A percentile compares a stretch with the other conserved stretches of the same genome.
Evolutionary conservation across 139 green algal genomes (phyloP).

Genomic region (Picochlorum sp.): DNA sequence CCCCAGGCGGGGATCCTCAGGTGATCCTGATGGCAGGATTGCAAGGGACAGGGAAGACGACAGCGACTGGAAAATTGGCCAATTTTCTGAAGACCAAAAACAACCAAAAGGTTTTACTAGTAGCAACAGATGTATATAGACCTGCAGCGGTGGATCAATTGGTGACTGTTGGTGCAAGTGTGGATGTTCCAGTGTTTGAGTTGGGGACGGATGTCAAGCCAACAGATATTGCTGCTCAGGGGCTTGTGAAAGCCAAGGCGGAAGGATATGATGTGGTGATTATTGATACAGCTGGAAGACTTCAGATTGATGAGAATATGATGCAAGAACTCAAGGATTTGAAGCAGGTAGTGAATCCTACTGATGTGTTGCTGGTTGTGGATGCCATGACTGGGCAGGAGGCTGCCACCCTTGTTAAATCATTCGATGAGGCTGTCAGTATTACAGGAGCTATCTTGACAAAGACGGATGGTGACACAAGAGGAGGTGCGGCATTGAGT

Average conservation of each 20-base stretch:
- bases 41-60: constrained; percentile 98
- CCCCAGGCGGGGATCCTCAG: constrained; percentile 25
- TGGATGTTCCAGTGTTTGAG: constrained; percentile 88
- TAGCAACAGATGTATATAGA: constrained; percentile 92
- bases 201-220: constrained; percentile 52
- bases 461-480: constrained; percentile 95
- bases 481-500: constrained; percentile 86
- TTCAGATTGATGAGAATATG: constrained; percentile 86
- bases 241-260: constrained; percentile 59
- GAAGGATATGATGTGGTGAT: constrained; percentile 78
- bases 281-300: constrained; percentile 90
- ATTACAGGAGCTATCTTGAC: constrained; percentile 88
- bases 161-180: constrained; percentile 63
- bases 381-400: constrained; percentile 99
- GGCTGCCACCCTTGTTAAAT: constrained; percentile 72
- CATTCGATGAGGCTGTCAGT: constrained; percentile 81
- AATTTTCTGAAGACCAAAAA: constrained; percentile 65
- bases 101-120: constrained; percentile 69
- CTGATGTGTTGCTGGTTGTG: constrained; percentile 94
- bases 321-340: constrained; percentile 80
- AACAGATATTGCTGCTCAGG: constrained; percentile 42
- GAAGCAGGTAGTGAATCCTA: constrained; percentile 66
- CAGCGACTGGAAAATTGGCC: constrained; percentile 90
- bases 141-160: constrained; percentile 91
- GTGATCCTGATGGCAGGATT: constrained; percentile 81